Conservation (phyloP, 2,329 filamentous ascomycete genomes). For the Aspergillus sp. region DNA sequence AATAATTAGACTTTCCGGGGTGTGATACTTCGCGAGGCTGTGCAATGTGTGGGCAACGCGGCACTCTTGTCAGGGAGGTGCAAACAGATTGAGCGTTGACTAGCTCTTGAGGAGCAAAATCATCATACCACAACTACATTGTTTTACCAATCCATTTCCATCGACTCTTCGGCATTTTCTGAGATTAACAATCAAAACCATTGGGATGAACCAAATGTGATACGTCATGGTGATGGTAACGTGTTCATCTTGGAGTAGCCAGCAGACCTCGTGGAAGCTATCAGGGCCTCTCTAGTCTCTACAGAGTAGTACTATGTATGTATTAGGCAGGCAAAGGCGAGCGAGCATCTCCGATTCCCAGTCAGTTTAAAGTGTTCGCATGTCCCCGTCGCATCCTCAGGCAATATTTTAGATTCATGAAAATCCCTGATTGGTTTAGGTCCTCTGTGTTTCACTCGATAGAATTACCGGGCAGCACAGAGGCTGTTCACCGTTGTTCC, state of each 20-base stretch:
- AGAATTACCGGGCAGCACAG: neutral
- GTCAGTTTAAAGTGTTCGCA: neutral
- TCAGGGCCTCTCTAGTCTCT: too few relatives aligned
- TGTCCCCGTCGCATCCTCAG: neutral
- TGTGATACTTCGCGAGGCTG: slow-evolving; percentile 3
- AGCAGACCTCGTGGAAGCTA: neutral
- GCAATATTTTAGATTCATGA: neutral
- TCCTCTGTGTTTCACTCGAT: neutral
- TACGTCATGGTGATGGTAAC: neutral
- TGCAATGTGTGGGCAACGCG: neutral
- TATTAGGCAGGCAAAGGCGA: too few relatives aligned
- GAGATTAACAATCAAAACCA: neutral
- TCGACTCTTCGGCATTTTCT: neutral
- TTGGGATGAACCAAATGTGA: neutral
- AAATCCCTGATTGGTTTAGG: neutral
- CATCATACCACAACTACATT: neutral
- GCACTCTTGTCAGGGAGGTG: neutral
- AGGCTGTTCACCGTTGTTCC: neutral
- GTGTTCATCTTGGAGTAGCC: neutral
- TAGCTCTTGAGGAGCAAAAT: neutral
- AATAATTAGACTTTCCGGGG: neutral
- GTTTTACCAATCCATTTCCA: neutral
- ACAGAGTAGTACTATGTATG: too few relatives aligned
- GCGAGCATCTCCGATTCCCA: too few relatives aligned
- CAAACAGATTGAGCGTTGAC: neutral